Evolutionary conservation across 1,284 basidiomycete species (phyloP), one percentile per base, ranked within the genome.

Genomic region (Xanthoconium separans): DNA sequence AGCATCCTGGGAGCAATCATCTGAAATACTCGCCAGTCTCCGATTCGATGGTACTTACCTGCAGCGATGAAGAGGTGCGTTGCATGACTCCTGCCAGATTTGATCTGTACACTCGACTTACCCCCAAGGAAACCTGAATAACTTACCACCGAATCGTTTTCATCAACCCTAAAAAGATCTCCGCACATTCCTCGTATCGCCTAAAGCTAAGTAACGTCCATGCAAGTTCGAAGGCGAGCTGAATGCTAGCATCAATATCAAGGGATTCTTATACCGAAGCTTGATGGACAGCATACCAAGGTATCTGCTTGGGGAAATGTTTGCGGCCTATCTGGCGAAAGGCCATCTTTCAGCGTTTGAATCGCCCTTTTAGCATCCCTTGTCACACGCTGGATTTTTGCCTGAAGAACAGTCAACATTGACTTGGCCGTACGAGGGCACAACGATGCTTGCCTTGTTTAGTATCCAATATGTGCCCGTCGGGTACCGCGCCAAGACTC

Each of bases 31-130:
- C 51, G 41, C 27, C 39, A 29, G 44, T 33, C 42, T 36, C 30
- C 50, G 10, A 27, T 31, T 31, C n/a, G 9, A 47, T 10, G 6
- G 51, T 41, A 58, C 49, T 48, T 44, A 81, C 84, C 85, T 27
- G 83, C 87, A 20, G 85, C 83, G 34, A 90, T 79, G 65, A 85
- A 88, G 56, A 84, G 83, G 66, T 91, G 91, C 7, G 89, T 90
- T 4, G 79, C 86, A 50, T 89, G 88, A 63, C 83, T 86, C 87
- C 85, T 87, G 55, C 9, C 36, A 53, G 20, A 39, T 15, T 37
- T 20, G 37, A 18, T 11, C 5, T 18, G 10, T 20, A 15, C n/a
- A 9, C 10, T 29, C 30, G 11, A 37, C 43, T 43, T 18, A 45
- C 39, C 36, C 7, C 22, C 18, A 42, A 47, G 45, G 13, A 43